Conservation (phyloP, 768 basidiomycete genomes). For the Lactifluus rugatus region DNA sequence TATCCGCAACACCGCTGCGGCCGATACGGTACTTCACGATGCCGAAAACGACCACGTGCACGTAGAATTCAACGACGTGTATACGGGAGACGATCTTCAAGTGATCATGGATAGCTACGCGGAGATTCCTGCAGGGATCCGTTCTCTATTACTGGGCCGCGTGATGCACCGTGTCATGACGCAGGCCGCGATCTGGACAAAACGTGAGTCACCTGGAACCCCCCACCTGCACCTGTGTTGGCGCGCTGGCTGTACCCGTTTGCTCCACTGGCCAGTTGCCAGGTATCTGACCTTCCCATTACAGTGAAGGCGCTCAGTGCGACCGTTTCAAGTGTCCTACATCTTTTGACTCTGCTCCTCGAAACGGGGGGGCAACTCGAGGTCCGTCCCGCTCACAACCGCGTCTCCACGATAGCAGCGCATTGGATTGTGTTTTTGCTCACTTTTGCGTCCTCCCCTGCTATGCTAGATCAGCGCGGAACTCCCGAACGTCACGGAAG, state of each 20-base stretch:
- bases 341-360: conserved; percentile 3
- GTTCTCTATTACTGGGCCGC: conserved; percentile 5
- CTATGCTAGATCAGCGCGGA: conserved; percentile 1
- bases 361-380: conserved; percentile 4
- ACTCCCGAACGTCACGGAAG: conserved; percentile 8
- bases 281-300: not conserved
- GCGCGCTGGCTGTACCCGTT: not conserved
- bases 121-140: conserved; percentile 14
- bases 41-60: not conserved
- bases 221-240: not conserved
- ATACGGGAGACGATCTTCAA: conserved; percentile 1
- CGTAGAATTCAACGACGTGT: conserved; percentile 11
- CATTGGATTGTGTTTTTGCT: not conserved
- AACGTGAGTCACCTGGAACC: conserved; percentile 1
- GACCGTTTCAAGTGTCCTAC: conserved; percentile 1
- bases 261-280: not conserved
- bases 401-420: not conserved
- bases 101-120: conserved; percentile 8
- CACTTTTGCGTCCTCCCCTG: not conserved
- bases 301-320: conserved; percentile 15
- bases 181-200: conserved; percentile 14
- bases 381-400: not conserved
- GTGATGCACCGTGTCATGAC: conserved; percentile 11
- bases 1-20: conserved; percentile 11
- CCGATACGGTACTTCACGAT: conserved; percentile 9